Evolutionary conservation across 768 basidiomycete species (phyloP), one percentile per base, ranked within the genome.

Genomic region (Hericium alpestre): DNA sequence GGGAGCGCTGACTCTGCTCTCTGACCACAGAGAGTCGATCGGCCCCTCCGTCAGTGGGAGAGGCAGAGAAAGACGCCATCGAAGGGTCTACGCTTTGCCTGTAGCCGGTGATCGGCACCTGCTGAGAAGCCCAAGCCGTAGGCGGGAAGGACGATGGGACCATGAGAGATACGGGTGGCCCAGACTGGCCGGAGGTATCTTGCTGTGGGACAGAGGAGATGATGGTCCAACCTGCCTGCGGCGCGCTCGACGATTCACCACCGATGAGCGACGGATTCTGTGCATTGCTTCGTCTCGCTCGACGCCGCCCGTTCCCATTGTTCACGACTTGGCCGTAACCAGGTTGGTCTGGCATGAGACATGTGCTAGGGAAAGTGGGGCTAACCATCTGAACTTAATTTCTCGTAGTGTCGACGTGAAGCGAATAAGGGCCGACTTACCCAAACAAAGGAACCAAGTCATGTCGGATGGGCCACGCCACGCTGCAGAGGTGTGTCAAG

Each of bases 371-470:
- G 66, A 93, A 93, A 50, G 81, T 88, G 22, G 90, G 90, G 0
- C 90, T 91, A 66, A 20, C 58, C 58, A 60, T 23, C 51, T 41
- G 47, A 49, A 57, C 54, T 38, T 56, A 53, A 43, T 51, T 48
- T 15, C 20, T 55, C 56, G 53, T 3, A 48, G 60, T 40, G 41
- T 58, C 54, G 52, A 52, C 57, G 58, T 60, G 63, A 37, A 55
- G 20, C 37, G 47, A 16, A 6, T 12, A 51, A 37, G 23, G 50
- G 16, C 38, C 38, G 18, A 38, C 75, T 57, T 70, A 91, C 90
- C 91, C 90, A 70, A 93, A 93, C 41, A 93, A 72, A n/a, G 91
- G 90, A 48, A 92, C 71, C 27, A 93, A 77, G 65, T 92, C 89
- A 53, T 92, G 81, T 50, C 90, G 84, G 64, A 93, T 93, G 8